Base-by-base conservation (phyloP, 441 rosid species). In the Pelargonium fulgidum region DNA sequence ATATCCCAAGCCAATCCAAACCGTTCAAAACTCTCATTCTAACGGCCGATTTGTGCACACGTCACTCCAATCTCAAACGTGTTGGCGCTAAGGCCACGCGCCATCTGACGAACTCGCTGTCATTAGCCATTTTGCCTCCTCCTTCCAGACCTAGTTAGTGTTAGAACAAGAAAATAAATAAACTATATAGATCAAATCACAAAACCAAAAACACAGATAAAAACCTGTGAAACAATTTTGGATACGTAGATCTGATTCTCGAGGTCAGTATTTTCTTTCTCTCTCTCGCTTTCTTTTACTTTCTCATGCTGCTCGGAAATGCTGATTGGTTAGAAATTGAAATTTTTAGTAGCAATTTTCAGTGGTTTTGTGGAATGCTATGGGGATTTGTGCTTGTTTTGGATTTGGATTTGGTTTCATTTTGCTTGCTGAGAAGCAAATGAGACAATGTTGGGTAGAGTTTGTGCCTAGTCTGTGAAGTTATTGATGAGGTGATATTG, bases 171-270 rank as follows among this genome's bases (percentile, higher is more conserved):
- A 13, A n/a, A 48, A 48, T 0, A 50, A 50, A 12, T 11, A n/a
- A 14, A 48, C 3, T 3, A 4, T 13, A 50, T 13, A 50, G 3
- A 50, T 13, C 58, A 50, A 0, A 3, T 12, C n/a, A 19, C 20
- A 19, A 58, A 16, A 58, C 26, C 9, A 14, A 50, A 14, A 50
- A 14, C n/a, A 56, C 20, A 58, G 19, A 16, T 17, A 13, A 6
- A 54, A 14, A 14, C 6, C 14, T 54, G 7, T 16, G 61, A 58
- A 19, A 56, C 26, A 19, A 58, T 44, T 58, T 58, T 58, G 62
- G 62, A 19, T 58, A 58, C 62, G 62, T 58, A 58, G 62, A 58
- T 58, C 62, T 58, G 62, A 19, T 20, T 58, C n/a, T 58, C 26
- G 29, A 58, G 62, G 62, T 58, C 20, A 19, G 62, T 58, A 16